Evolutionary conservation across 345 rosid species (phyloP).

Genomic region (Xanthoceras sorbifolium): DNA sequence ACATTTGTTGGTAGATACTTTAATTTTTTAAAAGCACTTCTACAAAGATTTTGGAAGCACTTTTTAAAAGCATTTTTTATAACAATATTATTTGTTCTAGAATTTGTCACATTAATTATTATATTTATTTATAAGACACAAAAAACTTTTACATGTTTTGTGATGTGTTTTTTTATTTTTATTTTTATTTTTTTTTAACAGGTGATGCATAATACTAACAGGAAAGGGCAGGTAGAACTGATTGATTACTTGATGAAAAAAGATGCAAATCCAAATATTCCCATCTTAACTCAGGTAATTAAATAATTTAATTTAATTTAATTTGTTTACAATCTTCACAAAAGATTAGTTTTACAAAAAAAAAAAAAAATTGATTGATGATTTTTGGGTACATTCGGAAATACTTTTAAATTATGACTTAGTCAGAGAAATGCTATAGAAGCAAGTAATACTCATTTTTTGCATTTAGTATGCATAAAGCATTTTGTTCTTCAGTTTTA

Average conservation of each 20-base stretch:
- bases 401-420: not conserved
- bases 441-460: not conserved
- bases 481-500: not conserved
- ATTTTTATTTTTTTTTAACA: too few species aligned
- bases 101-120: too few species aligned
- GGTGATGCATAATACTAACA: constrained; percentile 49
- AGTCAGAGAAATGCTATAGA: not conserved
- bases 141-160: not conserved
- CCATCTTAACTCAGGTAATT: constrained; percentile 57
- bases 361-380: not conserved
- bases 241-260: constrained; percentile 52
- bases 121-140: too few species aligned
- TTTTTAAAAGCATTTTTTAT: too few species aligned
- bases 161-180: not conserved
- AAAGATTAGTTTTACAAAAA: too few species aligned
- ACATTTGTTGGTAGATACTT: too few species aligned
- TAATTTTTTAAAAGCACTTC: too few species aligned
- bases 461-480: not conserved
- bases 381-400: not conserved
- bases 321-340: not conserved
- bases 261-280: constrained; percentile 35
- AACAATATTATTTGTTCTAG: too few species aligned
- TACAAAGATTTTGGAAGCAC: too few species aligned
- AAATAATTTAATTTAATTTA: not conserved
- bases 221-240: constrained; percentile 57